Percentiles rank a stretch among this genome's conserved stretches.
Conservation (phyloP, 805 yeast species). For the Pachysolen tannophilus region DNA sequence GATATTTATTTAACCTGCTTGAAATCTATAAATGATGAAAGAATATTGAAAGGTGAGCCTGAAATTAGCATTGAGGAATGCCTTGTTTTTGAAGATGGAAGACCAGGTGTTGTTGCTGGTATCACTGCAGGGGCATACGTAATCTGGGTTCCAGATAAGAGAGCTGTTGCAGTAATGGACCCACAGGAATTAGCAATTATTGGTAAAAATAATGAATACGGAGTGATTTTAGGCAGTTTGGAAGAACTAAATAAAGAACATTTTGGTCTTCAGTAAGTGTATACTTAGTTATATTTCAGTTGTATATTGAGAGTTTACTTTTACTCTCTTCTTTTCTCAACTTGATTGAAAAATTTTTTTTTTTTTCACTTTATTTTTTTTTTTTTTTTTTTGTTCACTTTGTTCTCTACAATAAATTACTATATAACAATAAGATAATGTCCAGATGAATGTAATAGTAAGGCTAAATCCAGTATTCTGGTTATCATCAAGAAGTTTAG, state of each 20-base stretch:
- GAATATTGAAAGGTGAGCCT: slow-evolving; percentile 29
- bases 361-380: too few relatives aligned
- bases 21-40: slow-evolving; percentile 52
- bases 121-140: slow-evolving; percentile 75
- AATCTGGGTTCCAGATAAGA: slow-evolving; percentile 90
- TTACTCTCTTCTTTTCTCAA: too few relatives aligned
- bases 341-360: too few relatives aligned
- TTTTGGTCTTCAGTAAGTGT: slow-evolving; percentile 40
- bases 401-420: too few relatives aligned
- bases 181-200: slow-evolving; percentile 40
- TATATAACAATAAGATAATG: too few relatives aligned
- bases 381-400: too few relatives aligned
- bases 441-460: too few relatives aligned
- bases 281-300: too few relatives aligned
- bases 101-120: slow-evolving; percentile 86
- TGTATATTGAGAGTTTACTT: too few relatives aligned
- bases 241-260: slow-evolving; percentile 41
- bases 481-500: too few relatives aligned
- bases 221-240: slow-evolving; percentile 47
- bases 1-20: slow-evolving; percentile 88
- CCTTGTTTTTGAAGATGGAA: slow-evolving; percentile 89
- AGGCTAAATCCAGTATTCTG: too few relatives aligned
- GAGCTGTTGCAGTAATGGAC: slow-evolving; percentile 49
- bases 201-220: slow-evolving; percentile 34
- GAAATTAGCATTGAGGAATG: slow-evolving; percentile 69